A percentile compares a stretch with the other conserved stretches of the same genome.
phyloP scores from a whole-genome alignment of 805 yeast genomes.

The Metschnikowia borealis region DNA sequence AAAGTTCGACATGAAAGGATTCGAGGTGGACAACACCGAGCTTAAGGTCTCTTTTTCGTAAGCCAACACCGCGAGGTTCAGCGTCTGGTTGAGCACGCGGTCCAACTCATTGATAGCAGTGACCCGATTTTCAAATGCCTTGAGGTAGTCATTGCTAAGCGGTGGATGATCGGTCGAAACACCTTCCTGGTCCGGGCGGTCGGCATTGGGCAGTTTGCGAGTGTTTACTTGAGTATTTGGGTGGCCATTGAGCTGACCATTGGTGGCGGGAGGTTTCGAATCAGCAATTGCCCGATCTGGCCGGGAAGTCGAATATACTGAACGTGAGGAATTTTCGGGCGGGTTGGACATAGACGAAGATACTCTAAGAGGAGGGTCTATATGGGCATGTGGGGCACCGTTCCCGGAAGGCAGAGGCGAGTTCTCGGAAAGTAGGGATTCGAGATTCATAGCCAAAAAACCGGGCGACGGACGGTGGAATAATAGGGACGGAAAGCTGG shows the following conservation, averaged over 20 bases:
- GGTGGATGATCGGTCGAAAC: not conserved
- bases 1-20: slow-evolving; percentile 27
- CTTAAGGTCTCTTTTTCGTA: slow-evolving; percentile 12
- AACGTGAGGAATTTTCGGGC: not conserved
- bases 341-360: not conserved
- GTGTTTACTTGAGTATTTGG: not conserved
- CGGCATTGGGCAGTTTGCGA: not conserved
- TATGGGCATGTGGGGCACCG: not conserved
- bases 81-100: slow-evolving; percentile 10
- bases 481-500: not conserved
- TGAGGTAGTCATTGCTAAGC: slow-evolving; percentile 10
- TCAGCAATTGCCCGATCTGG: not conserved
- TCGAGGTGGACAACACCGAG: slow-evolving; percentile 17
- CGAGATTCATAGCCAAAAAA: slow-evolving; percentile 17
- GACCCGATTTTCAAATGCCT: slow-evolving; percentile 12
- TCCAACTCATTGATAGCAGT: slow-evolving; percentile 15
- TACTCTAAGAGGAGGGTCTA: not conserved
- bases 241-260: slow-evolving; percentile 1
- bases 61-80: slow-evolving; percentile 19
- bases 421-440: slow-evolving; percentile 17
- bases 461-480: not conserved
- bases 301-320: not conserved
- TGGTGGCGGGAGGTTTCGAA: not conserved
- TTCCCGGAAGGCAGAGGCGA: slow-evolving; percentile 10
- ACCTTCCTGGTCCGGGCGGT: not conserved